Conservation (phyloP, 441 rosid genomes). For the Erysimum pusillum region DNA sequence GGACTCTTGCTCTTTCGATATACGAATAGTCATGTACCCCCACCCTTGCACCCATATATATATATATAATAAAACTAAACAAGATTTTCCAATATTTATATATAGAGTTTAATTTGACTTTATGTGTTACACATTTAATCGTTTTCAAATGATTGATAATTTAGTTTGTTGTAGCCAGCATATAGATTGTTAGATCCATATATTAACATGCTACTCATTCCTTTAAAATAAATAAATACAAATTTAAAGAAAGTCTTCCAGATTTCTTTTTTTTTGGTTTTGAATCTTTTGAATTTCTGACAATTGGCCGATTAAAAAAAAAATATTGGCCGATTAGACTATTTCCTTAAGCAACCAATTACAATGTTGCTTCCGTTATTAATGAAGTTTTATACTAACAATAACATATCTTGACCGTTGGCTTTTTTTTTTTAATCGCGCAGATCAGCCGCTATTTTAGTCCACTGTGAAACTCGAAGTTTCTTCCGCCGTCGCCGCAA, state of each 20-base stretch:
- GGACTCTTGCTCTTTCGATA: slow-evolving; percentile 20
- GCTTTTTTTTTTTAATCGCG: neutral
- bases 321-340: neutral
- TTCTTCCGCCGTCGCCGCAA: slow-evolving; percentile 36
- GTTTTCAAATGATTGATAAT: neutral
- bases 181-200: neutral
- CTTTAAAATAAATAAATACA: no score
- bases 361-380: neutral
- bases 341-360: slow-evolving; percentile 1
- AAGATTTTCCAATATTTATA: neutral
- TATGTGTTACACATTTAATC: neutral
- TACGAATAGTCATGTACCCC: slow-evolving; percentile 7
- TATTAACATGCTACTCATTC: neutral
- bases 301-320: no score
- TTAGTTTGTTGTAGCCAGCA: neutral
- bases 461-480: slow-evolving; percentile 26
- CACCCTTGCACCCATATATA: neutral
- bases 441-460: slow-evolving; percentile 21
- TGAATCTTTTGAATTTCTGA: neutral
- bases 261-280: neutral
- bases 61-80: neutral
- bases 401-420: slow-evolving; percentile 6
- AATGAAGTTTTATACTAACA: no score
- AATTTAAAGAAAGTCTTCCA: no score
- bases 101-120: neutral